Conservation (phyloP, 2,329 filamentous ascomycete species). For the Diaporthe sp. region DNA sequence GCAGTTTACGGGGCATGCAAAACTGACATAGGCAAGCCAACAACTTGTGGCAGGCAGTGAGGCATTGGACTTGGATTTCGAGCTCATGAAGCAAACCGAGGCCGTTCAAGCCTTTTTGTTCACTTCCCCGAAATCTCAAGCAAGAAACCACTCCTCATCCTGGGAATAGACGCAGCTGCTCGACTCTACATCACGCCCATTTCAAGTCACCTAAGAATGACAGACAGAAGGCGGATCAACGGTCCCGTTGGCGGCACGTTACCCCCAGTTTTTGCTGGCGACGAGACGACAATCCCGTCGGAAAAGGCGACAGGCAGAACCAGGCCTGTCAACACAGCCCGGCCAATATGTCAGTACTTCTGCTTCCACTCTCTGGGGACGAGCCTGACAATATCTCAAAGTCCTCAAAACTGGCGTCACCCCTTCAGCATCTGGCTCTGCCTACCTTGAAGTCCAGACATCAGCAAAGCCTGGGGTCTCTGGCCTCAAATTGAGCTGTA, state of each 20-base stretch:
- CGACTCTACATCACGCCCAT: too few relatives aligned
- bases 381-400: slow-evolving; percentile 53
- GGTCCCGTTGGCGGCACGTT: slow-evolving; percentile 84
- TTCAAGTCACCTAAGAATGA: slow-evolving; percentile 68
- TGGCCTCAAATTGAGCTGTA: slow-evolving; percentile 91
- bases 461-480: slow-evolving; percentile 54
- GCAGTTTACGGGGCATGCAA: neutral
- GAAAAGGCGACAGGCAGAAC: slow-evolving; percentile 62
- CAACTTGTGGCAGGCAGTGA: slow-evolving; percentile 12
- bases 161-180: neutral
- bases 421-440: slow-evolving; percentile 92
- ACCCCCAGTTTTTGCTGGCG: slow-evolving; percentile 73
- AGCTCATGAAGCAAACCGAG: neutral
- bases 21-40: slow-evolving; percentile 6
- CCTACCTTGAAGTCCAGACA: slow-evolving; percentile 80
- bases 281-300: slow-evolving; percentile 59
- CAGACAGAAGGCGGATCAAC: slow-evolving; percentile 91
- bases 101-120: neutral
- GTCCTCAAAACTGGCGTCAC: slow-evolving; percentile 93
- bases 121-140: neutral
- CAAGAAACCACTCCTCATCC: neutral
- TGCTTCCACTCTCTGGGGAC: neutral
- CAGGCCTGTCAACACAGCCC: slow-evolving; percentile 78
- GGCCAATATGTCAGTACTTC: slow-evolving; percentile 83
- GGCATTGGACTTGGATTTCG: neutral